Evolutionary conservation across 2,329 filamentous ascomycete genomes (phyloP).

Genomic region (Aspergillus pseudoglaucus): DNA sequence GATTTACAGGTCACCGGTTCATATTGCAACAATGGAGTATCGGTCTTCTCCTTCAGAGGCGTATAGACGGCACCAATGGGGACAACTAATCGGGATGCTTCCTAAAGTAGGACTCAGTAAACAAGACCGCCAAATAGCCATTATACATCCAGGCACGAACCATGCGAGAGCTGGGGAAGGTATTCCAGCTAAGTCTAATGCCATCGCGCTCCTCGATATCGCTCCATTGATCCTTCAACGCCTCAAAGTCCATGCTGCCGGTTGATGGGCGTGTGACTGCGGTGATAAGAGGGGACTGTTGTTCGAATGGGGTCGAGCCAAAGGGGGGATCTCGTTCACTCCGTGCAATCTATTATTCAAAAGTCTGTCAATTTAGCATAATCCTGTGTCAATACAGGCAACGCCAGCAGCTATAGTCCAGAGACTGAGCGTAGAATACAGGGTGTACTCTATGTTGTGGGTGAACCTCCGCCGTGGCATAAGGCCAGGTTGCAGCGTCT

Average conservation of each 20-base stretch:
- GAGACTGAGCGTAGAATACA: conserved; percentile 22
- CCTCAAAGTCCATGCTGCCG: conserved; percentile 77
- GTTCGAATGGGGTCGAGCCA: conserved; percentile 3
- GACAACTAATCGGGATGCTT: conserved; percentile 89
- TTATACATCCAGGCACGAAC: conserved; percentile 42
- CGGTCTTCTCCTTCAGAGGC: conserved; percentile 84
- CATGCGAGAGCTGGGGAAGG: conserved; percentile 97
- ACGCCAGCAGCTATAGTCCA: conserved; percentile 25
- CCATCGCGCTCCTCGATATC: conserved; percentile 96
- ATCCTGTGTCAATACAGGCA: conserved; percentile 23
- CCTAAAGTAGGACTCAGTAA: conserved; percentile 48
- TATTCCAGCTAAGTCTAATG: conserved; percentile 95
- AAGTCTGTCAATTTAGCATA: conserved; percentile 22
- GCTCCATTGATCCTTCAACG: conserved; percentile 90
- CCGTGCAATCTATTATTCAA: conserved; percentile 15
- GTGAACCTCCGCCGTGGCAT: conserved; percentile 27
- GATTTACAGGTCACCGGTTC: conserved; percentile 95
- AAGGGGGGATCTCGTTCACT: conserved; percentile 13
- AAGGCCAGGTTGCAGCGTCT: conserved; percentile 42
- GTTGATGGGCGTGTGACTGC: conserved; percentile 17
- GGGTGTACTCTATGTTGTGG: conserved; percentile 25
- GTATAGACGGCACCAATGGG: conserved; percentile 96
- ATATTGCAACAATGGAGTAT: conserved; percentile 84
- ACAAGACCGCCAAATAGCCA: conserved; percentile 6
- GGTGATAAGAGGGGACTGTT: conserved; percentile 15